phyloP scores from a whole-genome alignment of 2,329 filamentous ascomycete genomes.

The Tolypocladium amazonense region DNA sequence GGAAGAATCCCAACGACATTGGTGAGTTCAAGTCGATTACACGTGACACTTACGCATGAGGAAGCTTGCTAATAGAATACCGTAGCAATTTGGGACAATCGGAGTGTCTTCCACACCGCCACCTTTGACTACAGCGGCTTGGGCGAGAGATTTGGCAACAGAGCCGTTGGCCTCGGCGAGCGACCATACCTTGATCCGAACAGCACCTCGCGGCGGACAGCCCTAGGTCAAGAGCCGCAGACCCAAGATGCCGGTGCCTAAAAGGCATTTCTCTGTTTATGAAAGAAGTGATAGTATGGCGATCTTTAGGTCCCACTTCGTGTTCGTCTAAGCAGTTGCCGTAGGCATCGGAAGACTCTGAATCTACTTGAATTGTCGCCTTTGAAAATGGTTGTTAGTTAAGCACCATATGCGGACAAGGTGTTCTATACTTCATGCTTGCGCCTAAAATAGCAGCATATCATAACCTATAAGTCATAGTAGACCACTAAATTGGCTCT shows the following conservation, averaged over 20 bases:
- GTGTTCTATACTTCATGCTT: too few relatives aligned
- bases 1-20: conserved; percentile 33
- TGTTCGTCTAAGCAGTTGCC: too few relatives aligned
- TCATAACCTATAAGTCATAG: too few relatives aligned
- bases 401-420: too few relatives aligned
- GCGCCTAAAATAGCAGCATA: too few relatives aligned
- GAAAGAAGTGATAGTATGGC: too few relatives aligned
- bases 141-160: conserved; percentile 36
- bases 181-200: conserved; percentile 40
- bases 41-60: not conserved
- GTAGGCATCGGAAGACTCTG: too few relatives aligned
- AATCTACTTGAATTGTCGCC: too few relatives aligned
- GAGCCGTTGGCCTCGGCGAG: conserved; percentile 43
- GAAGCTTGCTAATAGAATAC: not conserved
- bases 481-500: too few relatives aligned
- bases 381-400: too few relatives aligned
- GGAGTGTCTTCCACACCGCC: conserved; percentile 43
- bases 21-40: conserved; percentile 8
- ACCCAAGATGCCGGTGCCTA: not conserved
- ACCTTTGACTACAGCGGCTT: conserved; percentile 39
- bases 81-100: conserved; percentile 47
- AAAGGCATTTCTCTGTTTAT: accelerated
- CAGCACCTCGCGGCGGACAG: conserved; percentile 16
- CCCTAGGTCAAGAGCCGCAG: conserved; percentile 1
- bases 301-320: too few relatives aligned